Evolutionary conservation across 257 asterid genomes (phyloP).

Genomic region (Gynochthodes officinalis): DNA sequence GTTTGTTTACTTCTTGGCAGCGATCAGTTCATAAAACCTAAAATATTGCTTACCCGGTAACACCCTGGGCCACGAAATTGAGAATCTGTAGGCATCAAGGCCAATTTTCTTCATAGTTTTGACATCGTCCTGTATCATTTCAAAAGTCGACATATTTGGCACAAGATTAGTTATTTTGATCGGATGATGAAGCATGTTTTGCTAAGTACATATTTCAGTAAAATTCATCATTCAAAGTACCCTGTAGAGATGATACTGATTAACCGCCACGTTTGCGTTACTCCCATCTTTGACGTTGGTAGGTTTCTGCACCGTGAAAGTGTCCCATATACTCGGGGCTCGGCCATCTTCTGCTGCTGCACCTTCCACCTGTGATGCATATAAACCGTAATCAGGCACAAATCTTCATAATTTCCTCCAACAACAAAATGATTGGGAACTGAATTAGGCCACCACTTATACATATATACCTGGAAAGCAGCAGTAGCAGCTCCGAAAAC

Average conservation of each 20-base stretch:
- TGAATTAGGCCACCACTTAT: not conserved
- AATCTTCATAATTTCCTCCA: not conserved
- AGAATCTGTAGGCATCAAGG: slow-evolving; percentile 31
- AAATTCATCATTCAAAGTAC: not conserved
- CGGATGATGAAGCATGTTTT: not conserved
- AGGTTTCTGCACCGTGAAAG: slow-evolving; percentile 6
- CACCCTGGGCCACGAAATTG: slow-evolving; percentile 26
- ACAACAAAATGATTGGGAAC: not conserved
- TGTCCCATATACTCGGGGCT: slow-evolving; percentile 13
- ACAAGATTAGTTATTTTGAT: not conserved
- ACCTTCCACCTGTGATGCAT: slow-evolving; percentile 6
- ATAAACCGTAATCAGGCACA: no score
- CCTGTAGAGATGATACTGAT: slow-evolving; percentile 18
- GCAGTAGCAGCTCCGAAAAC: slow-evolving; percentile 13
- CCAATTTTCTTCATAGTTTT: slow-evolving; percentile 22
- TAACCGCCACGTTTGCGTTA: slow-evolving; percentile 1
- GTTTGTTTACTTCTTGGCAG: no score
- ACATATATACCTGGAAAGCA: slow-evolving; percentile 5
- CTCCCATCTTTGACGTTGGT: not conserved
- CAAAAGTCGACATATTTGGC: not conserved
- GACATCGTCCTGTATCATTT: slow-evolving; percentile 26
- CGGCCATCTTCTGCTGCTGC: slow-evolving; percentile 4
- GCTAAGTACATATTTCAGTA: not conserved
- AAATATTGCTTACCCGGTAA: slow-evolving; percentile 19
- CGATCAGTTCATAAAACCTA: no score